Base-by-base conservation (phyloP, 495 filamentous ascomycete genomes). In the Clavariopsis aquatica region DNA sequence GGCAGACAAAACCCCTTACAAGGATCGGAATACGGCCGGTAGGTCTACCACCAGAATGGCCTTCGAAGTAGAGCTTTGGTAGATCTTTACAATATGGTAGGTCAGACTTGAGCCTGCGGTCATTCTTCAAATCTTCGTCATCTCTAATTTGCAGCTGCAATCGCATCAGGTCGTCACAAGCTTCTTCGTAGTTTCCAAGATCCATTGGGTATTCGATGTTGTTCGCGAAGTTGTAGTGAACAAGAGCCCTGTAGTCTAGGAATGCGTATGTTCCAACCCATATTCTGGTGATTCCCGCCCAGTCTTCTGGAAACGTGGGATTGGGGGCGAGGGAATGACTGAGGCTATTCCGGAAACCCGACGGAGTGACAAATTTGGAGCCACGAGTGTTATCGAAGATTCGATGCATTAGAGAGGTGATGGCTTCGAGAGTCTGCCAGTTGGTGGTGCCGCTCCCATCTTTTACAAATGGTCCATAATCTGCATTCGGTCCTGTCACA, bases 221-320 rank as follows among this genome's bases (percentile, higher is more conserved):
- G 29, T 65, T 57, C 20, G 62, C 67, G 52, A 70, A 66, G 41
- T 66, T 66, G 46, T 70, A 66, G 31, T 63, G 67, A 7, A 66
- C 62, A 23, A 70, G 41, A 3, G 57, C 57, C 13, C 62, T 52
- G 46, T 66, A 66, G 28, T 66, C 67, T 4, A 70, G 53, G 26
- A 70, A 70, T 1, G 62, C 67, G 43, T 66, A 70, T 15, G 62
- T 70, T 3, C 67, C 67, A 12, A 70, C 17, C 57, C 57, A 70
- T 0, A 26, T 12, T 23, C 54, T 23, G 15, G 43, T 66, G 22
- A 70, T 53, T 23, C 67, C 67, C 23, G 67, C 67, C 67, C 67
- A 70, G 38, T 70, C 67, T 12, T 58, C 53, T 15, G 43, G 43
- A 22, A 9, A 10, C 12, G 26, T 10, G 7, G 54, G 27, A 49